These are phyloP conservation scores for Globisporangium splendens DNA, from an alignment of 352 stramenopile genomes.

Conservation along the genomic window DNA sequence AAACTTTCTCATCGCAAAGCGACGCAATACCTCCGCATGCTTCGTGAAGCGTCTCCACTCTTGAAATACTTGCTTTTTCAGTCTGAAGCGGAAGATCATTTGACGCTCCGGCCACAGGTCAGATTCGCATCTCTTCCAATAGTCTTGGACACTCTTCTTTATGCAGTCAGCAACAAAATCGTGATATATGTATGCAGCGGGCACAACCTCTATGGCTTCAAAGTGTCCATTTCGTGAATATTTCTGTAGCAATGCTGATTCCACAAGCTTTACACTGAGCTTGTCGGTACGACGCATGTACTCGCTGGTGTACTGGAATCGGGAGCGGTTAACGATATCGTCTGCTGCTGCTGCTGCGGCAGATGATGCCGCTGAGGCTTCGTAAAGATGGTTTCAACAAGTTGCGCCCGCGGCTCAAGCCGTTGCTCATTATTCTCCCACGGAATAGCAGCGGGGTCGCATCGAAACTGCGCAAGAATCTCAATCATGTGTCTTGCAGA, in stretches of 20 bases:
- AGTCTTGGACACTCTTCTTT: slow-evolving; percentile 36
- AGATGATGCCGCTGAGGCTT: slow-evolving; percentile 42
- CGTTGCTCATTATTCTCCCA: slow-evolving; percentile 53
- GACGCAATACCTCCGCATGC: slow-evolving; percentile 29
- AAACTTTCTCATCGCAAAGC: slow-evolving; percentile 54
- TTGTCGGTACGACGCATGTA: slow-evolving; percentile 23
- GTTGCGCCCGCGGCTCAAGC: slow-evolving; percentile 39
- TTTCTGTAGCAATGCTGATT: slow-evolving; percentile 66
- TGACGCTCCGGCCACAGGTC: slow-evolving; percentile 59
- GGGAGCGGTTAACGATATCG: slow-evolving; percentile 10
- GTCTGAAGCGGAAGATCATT: slow-evolving; percentile 53
- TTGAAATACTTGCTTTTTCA: slow-evolving; percentile 49
- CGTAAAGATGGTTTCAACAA: slow-evolving; percentile 63
- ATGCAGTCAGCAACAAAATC: slow-evolving; percentile 49
- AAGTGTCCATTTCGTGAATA: slow-evolving; percentile 81
- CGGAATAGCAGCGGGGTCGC: slow-evolving; percentile 41
- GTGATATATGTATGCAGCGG: slow-evolving; percentile 53
- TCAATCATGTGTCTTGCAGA: slow-evolving; percentile 76
- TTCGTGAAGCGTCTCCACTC: slow-evolving; percentile 49
- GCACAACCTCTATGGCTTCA: slow-evolving; percentile 42
- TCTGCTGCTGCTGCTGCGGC: neutral
- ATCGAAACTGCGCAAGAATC: slow-evolving; percentile 50
- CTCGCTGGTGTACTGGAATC: neutral
- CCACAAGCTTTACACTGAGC: slow-evolving; percentile 41
- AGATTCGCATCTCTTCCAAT: slow-evolving; percentile 34